Percentiles rank a stretch among this genome's conserved stretches.
Conservation (phyloP, 495 filamentous ascomycete genomes). For the Pseudevernia furfuracea region DNA sequence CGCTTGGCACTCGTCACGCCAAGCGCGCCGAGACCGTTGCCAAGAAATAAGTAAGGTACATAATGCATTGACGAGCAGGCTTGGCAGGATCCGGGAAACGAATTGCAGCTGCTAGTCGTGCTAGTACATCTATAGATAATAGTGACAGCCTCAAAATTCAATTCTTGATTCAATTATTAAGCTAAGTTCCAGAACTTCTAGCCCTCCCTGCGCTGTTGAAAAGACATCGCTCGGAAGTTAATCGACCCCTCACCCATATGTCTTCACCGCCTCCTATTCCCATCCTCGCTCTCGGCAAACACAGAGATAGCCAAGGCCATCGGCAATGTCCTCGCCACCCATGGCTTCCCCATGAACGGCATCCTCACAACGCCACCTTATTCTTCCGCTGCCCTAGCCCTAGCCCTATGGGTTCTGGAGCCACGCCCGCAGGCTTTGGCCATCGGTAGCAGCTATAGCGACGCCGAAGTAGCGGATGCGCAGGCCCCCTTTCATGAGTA, state of each 20-base stretch:
- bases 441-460: neutral
- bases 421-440: neutral
- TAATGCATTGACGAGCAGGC: neutral
- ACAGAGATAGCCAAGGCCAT: neutral
- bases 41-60: neutral
- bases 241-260: neutral
- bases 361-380: neutral
- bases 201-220: neutral
- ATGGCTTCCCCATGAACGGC: conserved; percentile 2
- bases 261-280: neutral
- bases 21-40: neutral
- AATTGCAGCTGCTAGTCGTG: no score
- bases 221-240: neutral
- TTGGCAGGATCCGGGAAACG: no score
- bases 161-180: no score
- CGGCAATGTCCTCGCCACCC: neutral
- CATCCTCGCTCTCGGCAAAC: neutral
- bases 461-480: neutral
- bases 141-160: no score
- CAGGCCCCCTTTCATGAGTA: conserved; percentile 7
- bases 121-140: no score
- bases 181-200: no score
- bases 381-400: neutral
- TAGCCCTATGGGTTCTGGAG: neutral
- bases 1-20: conserved; percentile 3